Percentiles rank a stretch among this genome's conserved stretches.
Conservation (phyloP, 306 rosid species). For the Geum urbanum region DNA sequence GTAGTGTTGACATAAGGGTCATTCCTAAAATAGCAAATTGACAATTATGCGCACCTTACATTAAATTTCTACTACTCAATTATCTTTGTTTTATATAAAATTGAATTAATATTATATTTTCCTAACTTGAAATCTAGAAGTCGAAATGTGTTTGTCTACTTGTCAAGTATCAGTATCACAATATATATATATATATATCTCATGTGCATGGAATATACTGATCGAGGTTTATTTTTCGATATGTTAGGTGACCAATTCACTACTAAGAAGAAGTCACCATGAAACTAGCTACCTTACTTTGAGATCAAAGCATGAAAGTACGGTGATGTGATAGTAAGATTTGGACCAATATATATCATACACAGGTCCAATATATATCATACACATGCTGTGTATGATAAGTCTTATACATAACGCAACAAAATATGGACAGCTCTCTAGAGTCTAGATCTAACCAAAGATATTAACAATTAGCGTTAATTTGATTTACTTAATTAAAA, state of each 20-base stretch:
- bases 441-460: background rate
- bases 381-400: background rate
- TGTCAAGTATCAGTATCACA: background rate
- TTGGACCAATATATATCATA: no score
- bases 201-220: conserved; percentile 16
- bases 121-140: conserved; percentile 1
- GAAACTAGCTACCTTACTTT: conserved; percentile 3
- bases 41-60: no score
- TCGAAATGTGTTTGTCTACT: no score
- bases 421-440: conserved; percentile 9
- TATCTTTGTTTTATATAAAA: background rate
- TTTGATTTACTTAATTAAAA: background rate
- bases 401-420: background rate
- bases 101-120: no score
- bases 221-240: conserved; percentile 23
- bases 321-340: background rate
- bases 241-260: conserved; percentile 39
- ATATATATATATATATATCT: background rate
- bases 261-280: conserved; percentile 13
- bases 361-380: no score
- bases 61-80: background rate
- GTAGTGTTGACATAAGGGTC: no score
- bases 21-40: no score
- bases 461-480: background rate
- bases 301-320: background rate